These are phyloP conservation scores for Xanthoconium stramineum DNA, from an alignment of 768 basidiomycete species.

Conservation along the genomic window DNA sequence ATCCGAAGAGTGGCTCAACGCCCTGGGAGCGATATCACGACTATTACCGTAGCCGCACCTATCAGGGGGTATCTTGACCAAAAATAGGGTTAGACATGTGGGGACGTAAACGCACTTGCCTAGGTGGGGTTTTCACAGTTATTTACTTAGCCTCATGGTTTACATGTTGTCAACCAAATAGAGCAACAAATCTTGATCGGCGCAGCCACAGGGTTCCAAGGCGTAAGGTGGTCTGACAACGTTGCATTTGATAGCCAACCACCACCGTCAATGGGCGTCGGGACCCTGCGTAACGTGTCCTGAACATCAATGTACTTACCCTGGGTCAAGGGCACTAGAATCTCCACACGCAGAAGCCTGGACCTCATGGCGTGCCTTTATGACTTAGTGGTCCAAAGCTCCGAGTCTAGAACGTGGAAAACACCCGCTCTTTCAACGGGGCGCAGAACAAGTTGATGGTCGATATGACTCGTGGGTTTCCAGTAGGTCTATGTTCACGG, in stretches of 20 bases:
- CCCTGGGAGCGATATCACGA: background rate
- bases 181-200: background rate
- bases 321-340: background rate
- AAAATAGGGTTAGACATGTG: conserved; percentile 3
- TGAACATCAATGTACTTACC: background rate
- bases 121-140: background rate
- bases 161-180: conserved; percentile 4
- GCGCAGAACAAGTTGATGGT: no score
- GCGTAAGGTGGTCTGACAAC: background rate
- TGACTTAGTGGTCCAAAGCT: no score
- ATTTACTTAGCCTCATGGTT: conserved; percentile 10
- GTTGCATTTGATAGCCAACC: background rate
- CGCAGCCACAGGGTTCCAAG: background rate
- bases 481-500: no score
- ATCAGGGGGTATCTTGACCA: background rate
- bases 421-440: no score
- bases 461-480: no score
- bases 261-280: background rate
- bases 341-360: background rate
- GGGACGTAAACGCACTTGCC: conserved; percentile 7
- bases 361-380: no score
- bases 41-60: no score
- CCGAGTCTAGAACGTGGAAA: no score
- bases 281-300: background rate
- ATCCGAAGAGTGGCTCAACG: background rate